Evolutionary conservation across 805 yeast genomes (phyloP), one percentile per base, ranked within the genome.

Genomic region (Starmerella sirachaensis): DNA sequence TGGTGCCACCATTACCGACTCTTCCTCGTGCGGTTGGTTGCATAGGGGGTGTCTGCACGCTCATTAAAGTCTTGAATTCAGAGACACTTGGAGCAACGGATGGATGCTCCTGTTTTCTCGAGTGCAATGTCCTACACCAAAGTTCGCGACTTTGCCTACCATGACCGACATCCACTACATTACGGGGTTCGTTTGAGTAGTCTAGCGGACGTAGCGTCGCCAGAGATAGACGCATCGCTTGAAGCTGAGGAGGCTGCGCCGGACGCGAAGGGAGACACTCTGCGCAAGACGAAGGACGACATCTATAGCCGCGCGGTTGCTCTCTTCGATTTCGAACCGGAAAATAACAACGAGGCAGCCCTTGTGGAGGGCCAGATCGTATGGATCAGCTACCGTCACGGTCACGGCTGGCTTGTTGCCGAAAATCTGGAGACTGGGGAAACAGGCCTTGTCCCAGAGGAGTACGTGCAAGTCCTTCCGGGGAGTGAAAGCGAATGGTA

Each of bases 361-460:
- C 62, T 91, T 22, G 60, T 53, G 11, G 93, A 79, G 50, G 94
- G 94, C 24, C 96, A 91, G 59, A 58, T 73, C 11, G 73, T 91
- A 2, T 78, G 85, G 72, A 79, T 91, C 21, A 74, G 78, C 42
- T 88, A 86, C 57, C 73, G 93, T 40, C 94, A 88, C 57, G 97
- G 97, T 18, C 96, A 88, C 57, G 99, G 99, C 6, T 91, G 98
- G 99, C 68, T 91, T 3, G 96, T 91, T 35, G 97, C 96, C 0
- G 68, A 68, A 42, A 85, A 84, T 52, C 78, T 82, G 1, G 65
- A 54, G 19, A 68, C 79, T 2, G 84, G 83, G 1, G 79, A 76
- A 45, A 81, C 93, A 10, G 98, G 98, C 2, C 69, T 91, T 35
- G 93, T 91, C 5, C 98, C 98, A 1, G 94, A 86, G 52, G 95